Evolutionary conservation across 306 rosid genomes (phyloP).

Genomic region (Heteromeles arbutifolia): DNA sequence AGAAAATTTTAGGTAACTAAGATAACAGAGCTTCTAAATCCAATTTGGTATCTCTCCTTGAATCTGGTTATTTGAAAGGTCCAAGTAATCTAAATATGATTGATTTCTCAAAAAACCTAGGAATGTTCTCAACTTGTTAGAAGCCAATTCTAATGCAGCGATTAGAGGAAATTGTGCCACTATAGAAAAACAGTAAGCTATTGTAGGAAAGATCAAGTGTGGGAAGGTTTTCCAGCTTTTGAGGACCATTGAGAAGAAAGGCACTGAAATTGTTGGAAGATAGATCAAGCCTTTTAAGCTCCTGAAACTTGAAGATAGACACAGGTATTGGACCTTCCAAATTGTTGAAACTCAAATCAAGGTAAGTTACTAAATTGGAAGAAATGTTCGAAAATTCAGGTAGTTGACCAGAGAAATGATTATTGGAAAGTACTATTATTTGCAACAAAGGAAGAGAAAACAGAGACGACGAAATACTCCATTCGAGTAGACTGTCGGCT

Average conservation of each 20-base stretch:
- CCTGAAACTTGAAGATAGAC: conserved; percentile 4
- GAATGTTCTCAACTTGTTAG: background rate
- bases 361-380: background rate
- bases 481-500: background rate
- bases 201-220: conserved; percentile 9
- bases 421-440: background rate
- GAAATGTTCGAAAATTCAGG: background rate
- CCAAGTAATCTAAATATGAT: background rate
- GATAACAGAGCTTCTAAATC: background rate
- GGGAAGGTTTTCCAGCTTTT: background rate
- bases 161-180: background rate
- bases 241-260: background rate
- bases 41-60: background rate
- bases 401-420: conserved; percentile 10
- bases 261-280: conserved; percentile 20
- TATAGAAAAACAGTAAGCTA: background rate
- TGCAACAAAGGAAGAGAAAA: conserved; percentile 9
- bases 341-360: conserved; percentile 38
- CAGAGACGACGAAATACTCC: conserved; percentile 6
- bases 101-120: background rate
- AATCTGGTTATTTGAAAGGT: background rate
- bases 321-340: conserved; percentile 37
- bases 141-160: no score
- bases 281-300: background rate
- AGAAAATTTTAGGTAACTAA: background rate